Conservation (phyloP, 441 rosid species). For the Gossypium lobatum region DNA sequence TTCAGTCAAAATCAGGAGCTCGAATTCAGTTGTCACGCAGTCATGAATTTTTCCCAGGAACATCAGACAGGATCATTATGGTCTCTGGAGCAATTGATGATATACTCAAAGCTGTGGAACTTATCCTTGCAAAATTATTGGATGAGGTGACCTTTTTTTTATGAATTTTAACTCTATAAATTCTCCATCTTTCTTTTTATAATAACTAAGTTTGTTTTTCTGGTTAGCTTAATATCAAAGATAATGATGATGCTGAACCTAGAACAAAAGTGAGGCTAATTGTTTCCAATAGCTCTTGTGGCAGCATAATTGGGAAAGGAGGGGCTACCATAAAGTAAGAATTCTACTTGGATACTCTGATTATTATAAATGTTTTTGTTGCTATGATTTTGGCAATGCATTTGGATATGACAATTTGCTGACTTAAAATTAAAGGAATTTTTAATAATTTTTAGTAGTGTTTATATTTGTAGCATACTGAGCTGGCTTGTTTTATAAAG, state of each 20-base stretch:
- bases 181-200: constrained; percentile 1
- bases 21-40: constrained; percentile 93
- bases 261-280: constrained; percentile 77
- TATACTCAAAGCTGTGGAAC: constrained; percentile 70
- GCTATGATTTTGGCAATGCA: neutral
- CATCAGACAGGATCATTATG: constrained; percentile 87
- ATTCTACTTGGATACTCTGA: constrained; percentile 19
- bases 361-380: constrained; percentile 15
- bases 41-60: constrained; percentile 88
- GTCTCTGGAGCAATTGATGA: constrained; percentile 78
- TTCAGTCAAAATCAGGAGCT: constrained; percentile 88
- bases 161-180: neutral
- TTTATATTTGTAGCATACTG: neutral
- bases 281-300: constrained; percentile 95
- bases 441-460: neutral
- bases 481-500: neutral
- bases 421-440: too few relatives aligned
- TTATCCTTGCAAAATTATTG: constrained; percentile 71
- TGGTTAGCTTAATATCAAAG: constrained; percentile 68
- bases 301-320: constrained; percentile 98
- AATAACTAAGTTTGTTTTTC: constrained; percentile 13
- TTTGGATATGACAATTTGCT: too few relatives aligned
- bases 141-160: constrained; percentile 57
- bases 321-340: constrained; percentile 92
- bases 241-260: constrained; percentile 67